Evolutionary conservation across 495 filamentous ascomycete species (phyloP), one percentile per base, ranked within the genome.

Genomic region (Bacidia gigantensis): DNA sequence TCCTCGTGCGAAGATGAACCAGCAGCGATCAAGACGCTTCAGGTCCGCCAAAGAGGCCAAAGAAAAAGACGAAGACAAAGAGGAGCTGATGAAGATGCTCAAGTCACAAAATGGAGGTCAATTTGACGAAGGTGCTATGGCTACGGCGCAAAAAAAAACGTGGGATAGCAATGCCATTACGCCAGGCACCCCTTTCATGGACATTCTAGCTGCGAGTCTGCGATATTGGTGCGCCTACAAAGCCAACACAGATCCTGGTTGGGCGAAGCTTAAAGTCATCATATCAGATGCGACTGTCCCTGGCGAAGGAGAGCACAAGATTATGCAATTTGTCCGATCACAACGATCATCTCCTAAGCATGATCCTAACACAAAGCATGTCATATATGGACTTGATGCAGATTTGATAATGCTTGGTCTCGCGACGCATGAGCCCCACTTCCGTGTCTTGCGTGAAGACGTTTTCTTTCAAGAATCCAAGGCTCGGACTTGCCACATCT

Each of bases 81-180:
- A 82, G 50, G 85, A 92, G 60, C 80, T 95, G 26, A 68, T 86
- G 51, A 87, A 89, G 60, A 69, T 95, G 72, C 75, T 95, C 24
- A 78, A 77, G 62, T 77, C 81, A 48, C 80, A 90, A 56, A 80
- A 82, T 54, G 79, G 76, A 22, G 79, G 73, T 45, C 72, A 67
- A 42, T 65, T 76, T 23, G 73, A 84, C 53, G 72, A 80, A 46
- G 76, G 76, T 39, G 70, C 79, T 1, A 63, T 76, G 53, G 77
- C 86, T 56, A 70, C 77, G 52, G 77, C 83, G 25, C 69, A 80
- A 50, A 84, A 96, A 65, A 95, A 95, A 69, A 90, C 89, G 1
- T 99, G 94, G 80, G 92, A 99, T 65, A 87, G 87, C 62, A 99
- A 99, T 62, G 84, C 89, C 47, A 99, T 99, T 60, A 99, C 93